Percentiles rank a stretch among this genome's conserved stretches.
Evolutionary conservation across 2,329 filamentous ascomycete genomes (phyloP).

Genomic region (Grosmannia serpens): DNA sequence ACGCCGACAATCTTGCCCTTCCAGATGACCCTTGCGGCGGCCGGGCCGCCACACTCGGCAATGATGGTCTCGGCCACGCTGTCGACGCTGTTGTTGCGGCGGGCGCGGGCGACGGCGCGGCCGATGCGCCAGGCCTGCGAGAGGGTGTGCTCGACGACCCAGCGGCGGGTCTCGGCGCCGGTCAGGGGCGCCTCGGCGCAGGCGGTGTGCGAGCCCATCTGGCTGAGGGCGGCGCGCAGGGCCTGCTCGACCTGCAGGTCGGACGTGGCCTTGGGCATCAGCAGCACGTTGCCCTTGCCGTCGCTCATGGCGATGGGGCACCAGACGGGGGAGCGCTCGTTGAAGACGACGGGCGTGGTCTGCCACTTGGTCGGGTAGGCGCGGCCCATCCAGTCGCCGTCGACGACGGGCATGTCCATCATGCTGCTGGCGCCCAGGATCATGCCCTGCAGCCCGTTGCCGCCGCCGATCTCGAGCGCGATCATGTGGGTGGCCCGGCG

Average conservation of each 20-base stretch:
- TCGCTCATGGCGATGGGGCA: slow-evolving; percentile 36
- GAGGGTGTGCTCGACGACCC: slow-evolving; percentile 39
- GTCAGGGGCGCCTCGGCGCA: slow-evolving; percentile 36
- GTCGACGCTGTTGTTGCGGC: slow-evolving; percentile 36
- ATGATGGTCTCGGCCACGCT: slow-evolving; percentile 47
- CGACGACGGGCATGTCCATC: slow-evolving; percentile 38
- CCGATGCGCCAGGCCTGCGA: slow-evolving; percentile 49
- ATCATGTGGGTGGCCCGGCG: slow-evolving; percentile 36
- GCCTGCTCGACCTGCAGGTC: slow-evolving; percentile 36
- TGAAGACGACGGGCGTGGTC: slow-evolving; percentile 27
- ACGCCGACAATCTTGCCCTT: slow-evolving; percentile 53
- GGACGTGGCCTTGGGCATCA: slow-evolving; percentile 35
- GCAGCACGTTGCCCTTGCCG: slow-evolving; percentile 37
- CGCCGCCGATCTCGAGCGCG: slow-evolving; percentile 54
- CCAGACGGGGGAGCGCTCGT: slow-evolving; percentile 33
- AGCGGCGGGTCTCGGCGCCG: slow-evolving; percentile 36
- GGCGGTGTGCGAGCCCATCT: slow-evolving; percentile 43
- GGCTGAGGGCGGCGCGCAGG: slow-evolving; percentile 37
- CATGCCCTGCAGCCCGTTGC: slow-evolving; percentile 49
- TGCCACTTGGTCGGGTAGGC: slow-evolving; percentile 45
- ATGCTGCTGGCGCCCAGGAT: slow-evolving; percentile 41
- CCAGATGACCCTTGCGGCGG: slow-evolving; percentile 45
- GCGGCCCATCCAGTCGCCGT: slow-evolving; percentile 46
- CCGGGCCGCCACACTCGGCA: slow-evolving; percentile 41
- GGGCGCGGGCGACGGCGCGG: slow-evolving; percentile 41